A percentile compares a stretch with the other conserved stretches of the same genome.
phyloP scores from a whole-genome alignment of 2,329 filamentous ascomycete species.

The Botrytis paeoniae region DNA sequence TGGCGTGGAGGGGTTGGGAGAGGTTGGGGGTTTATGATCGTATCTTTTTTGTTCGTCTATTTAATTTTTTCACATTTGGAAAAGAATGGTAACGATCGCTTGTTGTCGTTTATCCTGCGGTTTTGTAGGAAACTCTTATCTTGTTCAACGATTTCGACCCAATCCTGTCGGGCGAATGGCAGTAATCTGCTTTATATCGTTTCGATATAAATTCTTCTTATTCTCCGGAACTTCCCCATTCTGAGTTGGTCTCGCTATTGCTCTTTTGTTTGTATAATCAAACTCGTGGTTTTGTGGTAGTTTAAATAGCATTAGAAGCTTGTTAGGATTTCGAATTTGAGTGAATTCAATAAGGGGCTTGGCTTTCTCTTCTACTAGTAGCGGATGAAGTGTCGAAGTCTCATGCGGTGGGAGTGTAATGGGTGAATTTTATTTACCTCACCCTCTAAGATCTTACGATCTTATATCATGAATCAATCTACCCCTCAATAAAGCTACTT shows the following conservation, averaged over 20 bases:
- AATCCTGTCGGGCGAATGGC: fast-evolving
- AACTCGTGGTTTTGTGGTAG: neutral
- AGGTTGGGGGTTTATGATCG: no score
- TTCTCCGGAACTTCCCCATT: neutral
- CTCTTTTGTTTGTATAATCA: neutral
- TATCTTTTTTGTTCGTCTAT: neutral
- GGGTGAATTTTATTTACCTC: neutral
- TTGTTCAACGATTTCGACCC: neutral
- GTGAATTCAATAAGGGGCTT: neutral
- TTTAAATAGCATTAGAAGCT: neutral
- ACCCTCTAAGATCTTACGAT: neutral
- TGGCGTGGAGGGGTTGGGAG: neutral
- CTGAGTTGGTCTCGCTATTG: no score
- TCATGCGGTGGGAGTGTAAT: no score
- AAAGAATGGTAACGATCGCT: fast-evolving
- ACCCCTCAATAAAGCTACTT: neutral
- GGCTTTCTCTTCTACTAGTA: neutral
- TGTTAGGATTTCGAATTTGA: neutral
- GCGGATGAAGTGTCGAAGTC: neutral
- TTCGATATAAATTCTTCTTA: neutral
- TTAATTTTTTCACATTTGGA: no score
- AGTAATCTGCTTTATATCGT: neutral
- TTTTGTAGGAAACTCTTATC: no score
- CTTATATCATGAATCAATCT: neutral
- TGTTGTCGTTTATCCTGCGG: neutral